Base-by-base conservation (phyloP, 2,329 filamentous ascomycete species). In the Uncinocarpus reesii region DNA sequence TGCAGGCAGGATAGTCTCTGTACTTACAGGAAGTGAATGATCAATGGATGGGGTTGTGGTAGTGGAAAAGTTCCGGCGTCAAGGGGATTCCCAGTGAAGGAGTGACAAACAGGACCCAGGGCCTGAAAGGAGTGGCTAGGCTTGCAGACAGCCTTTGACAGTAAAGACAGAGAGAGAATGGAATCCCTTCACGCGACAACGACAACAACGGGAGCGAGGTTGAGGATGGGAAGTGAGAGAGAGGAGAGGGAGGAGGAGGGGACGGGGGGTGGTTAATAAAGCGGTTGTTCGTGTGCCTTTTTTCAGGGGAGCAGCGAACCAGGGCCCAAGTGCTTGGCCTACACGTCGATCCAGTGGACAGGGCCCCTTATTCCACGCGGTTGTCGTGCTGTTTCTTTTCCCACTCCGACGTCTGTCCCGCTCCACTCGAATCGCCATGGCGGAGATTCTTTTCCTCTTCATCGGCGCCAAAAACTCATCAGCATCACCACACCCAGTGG, bases 81-180 rank as follows among this genome's bases (percentile, higher is more conserved):
- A 21, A 24, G 15, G 18, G n/a, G 20, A 26, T 34, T 48, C 18
- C 38, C 21, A 29, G 29, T 34, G 32, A 49, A 45, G 7, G 41
- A 49, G 40, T 32, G 47, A 49, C 41, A 26, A 34, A 13, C 7
- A 47, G 21, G 4, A 6, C n/a, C 2, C 8, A 35, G n/a, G 32
- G 21, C 11, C 34, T 28, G 47, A 42, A 49, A 49, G 23, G 47
- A 49, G 18, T 49, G 47, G 47, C 21, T 31, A 49, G 40, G 47
- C 47, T 35, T 36, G 7, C 28, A 43, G 24, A 49, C n/a, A 29
- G 40, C 38, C 47, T 31, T 26, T 6, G 26, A 28, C 26, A 6
- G 31, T 36, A 49, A 23, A 20, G 46, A 42, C 11, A 42, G 46
- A 48, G 37, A 43, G 47, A 18, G 35, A 26, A 28, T 32, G 35